Conservation (phyloP, 768 basidiomycete species). For the Scleroderma citrinum region DNA sequence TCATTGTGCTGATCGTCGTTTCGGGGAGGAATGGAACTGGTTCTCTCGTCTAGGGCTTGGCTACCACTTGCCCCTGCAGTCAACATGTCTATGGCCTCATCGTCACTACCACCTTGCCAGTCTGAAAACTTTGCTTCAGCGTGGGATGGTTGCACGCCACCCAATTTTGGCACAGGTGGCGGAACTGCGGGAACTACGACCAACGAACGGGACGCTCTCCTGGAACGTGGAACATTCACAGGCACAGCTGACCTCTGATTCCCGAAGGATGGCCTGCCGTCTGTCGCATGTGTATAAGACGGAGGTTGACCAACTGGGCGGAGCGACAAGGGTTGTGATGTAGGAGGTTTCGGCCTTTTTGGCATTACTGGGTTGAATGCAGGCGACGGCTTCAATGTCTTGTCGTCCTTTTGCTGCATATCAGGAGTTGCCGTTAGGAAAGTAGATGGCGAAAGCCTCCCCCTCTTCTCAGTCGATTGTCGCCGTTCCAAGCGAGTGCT, state of each 20-base stretch:
- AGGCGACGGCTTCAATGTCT: conserved; percentile 15
- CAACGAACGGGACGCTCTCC: conserved; percentile 51
- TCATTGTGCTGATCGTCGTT: conserved; percentile 17
- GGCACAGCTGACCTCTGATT: conserved; percentile 39
- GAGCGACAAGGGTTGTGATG: conserved; percentile 15
- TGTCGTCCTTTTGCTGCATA: conserved; percentile 15
- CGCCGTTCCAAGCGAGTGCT: conserved; percentile 32
- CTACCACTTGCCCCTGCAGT: conserved; percentile 80
- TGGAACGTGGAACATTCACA: conserved; percentile 39
- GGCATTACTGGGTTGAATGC: conserved; percentile 10
- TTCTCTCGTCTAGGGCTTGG: conserved; percentile 77
- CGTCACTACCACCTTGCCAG: conserved; percentile 76
- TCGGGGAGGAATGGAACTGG: conserved; percentile 44
- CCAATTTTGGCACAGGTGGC: conserved; percentile 31
- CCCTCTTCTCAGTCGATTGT: conserved; percentile 41
- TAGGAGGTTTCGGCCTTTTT: conserved; percentile 23
- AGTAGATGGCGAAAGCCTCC: conserved; percentile 46
- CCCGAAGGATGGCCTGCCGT: conserved; percentile 31
- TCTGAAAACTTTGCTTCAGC: conserved; percentile 47
- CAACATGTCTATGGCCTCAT: conserved; percentile 79
- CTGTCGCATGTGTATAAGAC: conserved; percentile 44
- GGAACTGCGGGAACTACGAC: conserved; percentile 41
- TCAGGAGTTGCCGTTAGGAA: conserved; percentile 39
- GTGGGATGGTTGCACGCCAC: conserved; percentile 29
- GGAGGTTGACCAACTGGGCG: conserved; percentile 55